These are phyloP conservation scores for Curvularia lunata DNA, from an alignment of 2,329 filamentous ascomycete species.

Conservation along the genomic window DNA sequence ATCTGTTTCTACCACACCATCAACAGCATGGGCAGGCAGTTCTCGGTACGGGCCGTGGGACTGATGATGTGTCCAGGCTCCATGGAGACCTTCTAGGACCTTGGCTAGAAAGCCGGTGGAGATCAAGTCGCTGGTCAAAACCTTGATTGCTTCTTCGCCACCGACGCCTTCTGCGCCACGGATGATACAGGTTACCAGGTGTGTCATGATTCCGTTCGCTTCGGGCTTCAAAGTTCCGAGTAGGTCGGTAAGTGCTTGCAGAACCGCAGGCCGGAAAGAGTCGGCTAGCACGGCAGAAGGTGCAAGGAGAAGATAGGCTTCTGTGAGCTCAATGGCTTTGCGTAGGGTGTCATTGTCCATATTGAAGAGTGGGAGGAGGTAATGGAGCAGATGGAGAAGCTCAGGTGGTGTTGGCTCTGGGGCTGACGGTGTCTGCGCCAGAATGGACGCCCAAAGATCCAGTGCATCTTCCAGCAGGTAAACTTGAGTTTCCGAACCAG, in stretches of 20 bases:
- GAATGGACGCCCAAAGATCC: constrained; percentile 83
- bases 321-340: constrained; percentile 57
- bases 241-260: constrained; percentile 51
- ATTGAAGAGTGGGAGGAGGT: constrained; percentile 57
- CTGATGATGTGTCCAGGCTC: constrained; percentile 65
- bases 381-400: constrained; percentile 51
- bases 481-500: constrained; percentile 65
- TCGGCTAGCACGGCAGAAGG: constrained; percentile 56
- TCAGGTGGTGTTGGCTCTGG: constrained; percentile 52
- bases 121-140: constrained; percentile 62
- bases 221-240: constrained; percentile 57
- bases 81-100: constrained; percentile 54
- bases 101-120: constrained; percentile 64
- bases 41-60: constrained; percentile 75
- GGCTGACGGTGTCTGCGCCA: constrained; percentile 62
- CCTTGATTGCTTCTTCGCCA: constrained; percentile 59
- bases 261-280: constrained; percentile 48
- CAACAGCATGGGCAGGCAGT: constrained; percentile 70
- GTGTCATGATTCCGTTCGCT: constrained; percentile 55
- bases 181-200: constrained; percentile 56
- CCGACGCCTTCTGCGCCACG: constrained; percentile 59
- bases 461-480: constrained; percentile 92
- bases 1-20: constrained; percentile 78
- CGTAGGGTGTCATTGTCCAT: constrained; percentile 57
- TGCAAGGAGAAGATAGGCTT: constrained; percentile 57